phyloP scores from a whole-genome alignment of 2,329 filamentous ascomycete species.

The Teratosphaeria pseudoeucalypti region DNA sequence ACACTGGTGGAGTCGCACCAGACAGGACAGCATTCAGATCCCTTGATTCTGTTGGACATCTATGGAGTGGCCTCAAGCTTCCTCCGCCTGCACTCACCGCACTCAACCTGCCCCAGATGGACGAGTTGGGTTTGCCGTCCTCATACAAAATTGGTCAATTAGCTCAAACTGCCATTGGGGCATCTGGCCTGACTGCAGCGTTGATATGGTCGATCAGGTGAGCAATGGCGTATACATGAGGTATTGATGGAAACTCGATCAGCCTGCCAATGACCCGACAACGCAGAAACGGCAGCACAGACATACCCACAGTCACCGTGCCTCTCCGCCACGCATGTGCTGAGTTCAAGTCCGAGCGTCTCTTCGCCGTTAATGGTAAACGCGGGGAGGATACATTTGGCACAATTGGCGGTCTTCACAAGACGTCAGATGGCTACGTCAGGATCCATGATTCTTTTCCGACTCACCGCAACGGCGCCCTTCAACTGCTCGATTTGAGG shows the following conservation, averaged over 20 bases:
- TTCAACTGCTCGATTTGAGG: slow-evolving; percentile 34
- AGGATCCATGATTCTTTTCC: slow-evolving; percentile 47
- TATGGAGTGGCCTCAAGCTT: neutral
- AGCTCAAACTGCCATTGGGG: slow-evolving; percentile 42
- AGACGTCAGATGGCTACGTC: slow-evolving; percentile 42
- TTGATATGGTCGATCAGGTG: slow-evolving; percentile 26
- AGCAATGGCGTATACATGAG: slow-evolving; percentile 15
- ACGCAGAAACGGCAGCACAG: neutral
- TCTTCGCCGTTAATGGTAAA: slow-evolving; percentile 37
- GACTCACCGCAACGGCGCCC: slow-evolving; percentile 38
- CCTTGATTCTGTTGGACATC: neutral
- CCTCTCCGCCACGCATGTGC: slow-evolving; percentile 36
- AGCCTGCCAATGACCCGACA: neutral
- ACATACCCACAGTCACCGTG: slow-evolving; percentile 33
- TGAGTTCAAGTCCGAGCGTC: slow-evolving; percentile 45
- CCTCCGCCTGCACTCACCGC: neutral
- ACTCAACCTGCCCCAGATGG: neutral
- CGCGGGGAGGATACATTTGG: slow-evolving; percentile 28
- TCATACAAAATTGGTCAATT: slow-evolving; percentile 46
- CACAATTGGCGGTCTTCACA: slow-evolving; percentile 43
- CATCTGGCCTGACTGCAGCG: slow-evolving; percentile 42
- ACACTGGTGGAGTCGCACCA: neutral
- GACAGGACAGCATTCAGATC: neutral
- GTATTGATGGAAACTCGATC: slow-evolving; percentile 10
- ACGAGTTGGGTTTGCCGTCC: slow-evolving; percentile 25